Evolutionary conservation across 192 early-diverging fungal genomes (phyloP).

Genomic region (Coemansia sp.): DNA sequence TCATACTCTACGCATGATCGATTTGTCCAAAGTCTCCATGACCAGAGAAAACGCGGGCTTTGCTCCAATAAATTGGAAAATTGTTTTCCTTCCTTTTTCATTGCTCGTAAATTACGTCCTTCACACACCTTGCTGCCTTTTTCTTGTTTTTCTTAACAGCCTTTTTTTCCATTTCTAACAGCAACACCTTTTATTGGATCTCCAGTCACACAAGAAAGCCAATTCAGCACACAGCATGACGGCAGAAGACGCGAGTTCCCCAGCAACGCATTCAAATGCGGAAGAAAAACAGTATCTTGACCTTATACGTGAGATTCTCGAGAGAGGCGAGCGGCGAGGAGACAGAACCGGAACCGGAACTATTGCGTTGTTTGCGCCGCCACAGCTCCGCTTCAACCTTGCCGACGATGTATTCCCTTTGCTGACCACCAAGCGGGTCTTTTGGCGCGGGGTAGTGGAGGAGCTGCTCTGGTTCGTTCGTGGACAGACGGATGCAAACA

Average conservation of each 20-base stretch:
- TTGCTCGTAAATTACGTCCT: too few species aligned
- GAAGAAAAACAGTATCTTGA: slow-evolving; percentile 90
- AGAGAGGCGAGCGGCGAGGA: slow-evolving; percentile 67
- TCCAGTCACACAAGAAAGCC: neutral
- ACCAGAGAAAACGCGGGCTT: too few species aligned
- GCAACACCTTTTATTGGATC: neutral
- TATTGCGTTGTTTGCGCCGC: slow-evolving; percentile 80
- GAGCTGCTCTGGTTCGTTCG: slow-evolving; percentile 96
- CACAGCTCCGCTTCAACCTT: slow-evolving; percentile 83
- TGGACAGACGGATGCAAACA: slow-evolving; percentile 79
- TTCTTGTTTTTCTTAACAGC: neutral
- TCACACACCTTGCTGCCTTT: too few species aligned
- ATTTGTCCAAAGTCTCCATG: too few species aligned
- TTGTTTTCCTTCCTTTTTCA: neutral
- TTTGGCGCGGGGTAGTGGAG: slow-evolving; percentile 87
- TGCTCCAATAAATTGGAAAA: neutral
- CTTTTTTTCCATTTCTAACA: neutral
- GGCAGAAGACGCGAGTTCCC: neutral
- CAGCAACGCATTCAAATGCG: slow-evolving; percentile 8
- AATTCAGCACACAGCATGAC: slow-evolving; percentile 10
- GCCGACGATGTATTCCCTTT: slow-evolving; percentile 77
- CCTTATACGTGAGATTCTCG: slow-evolving; percentile 72
- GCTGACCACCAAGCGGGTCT: slow-evolving; percentile 94
- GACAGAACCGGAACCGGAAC: slow-evolving; percentile 94
- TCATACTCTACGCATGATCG: neutral